Conservation (phyloP, 768 basidiomycete species). For the Mycena floridula region DNA sequence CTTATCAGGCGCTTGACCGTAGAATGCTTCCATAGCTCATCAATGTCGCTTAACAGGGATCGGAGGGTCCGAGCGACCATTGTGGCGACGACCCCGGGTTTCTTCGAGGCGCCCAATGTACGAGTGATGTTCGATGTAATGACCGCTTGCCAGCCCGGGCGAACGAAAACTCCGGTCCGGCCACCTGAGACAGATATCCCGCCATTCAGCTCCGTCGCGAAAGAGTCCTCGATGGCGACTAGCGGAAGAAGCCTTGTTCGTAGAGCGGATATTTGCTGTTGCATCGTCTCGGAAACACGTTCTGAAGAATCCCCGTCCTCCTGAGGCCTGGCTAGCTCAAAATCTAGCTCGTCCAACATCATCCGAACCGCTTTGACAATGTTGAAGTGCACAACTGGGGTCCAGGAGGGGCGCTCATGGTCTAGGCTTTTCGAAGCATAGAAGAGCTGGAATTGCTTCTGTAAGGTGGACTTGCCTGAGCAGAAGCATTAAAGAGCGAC, state of each 20-base stretch:
- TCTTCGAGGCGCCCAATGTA: slow-evolving; percentile 24
- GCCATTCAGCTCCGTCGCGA: slow-evolving; percentile 63
- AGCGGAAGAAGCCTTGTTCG: slow-evolving; percentile 56
- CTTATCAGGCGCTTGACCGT: slow-evolving; percentile 52
- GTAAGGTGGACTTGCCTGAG: slow-evolving; percentile 73
- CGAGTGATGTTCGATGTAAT: slow-evolving; percentile 39
- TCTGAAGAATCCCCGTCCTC: slow-evolving; percentile 14
- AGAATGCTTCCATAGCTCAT: slow-evolving; percentile 66
- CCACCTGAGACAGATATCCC: slow-evolving; percentile 59
- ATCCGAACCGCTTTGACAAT: slow-evolving; percentile 73
- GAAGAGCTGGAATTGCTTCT: slow-evolving; percentile 80
- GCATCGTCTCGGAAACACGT: slow-evolving; percentile 10
- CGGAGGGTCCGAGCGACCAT: slow-evolving; percentile 52
- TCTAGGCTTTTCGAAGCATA: slow-evolving; percentile 70
- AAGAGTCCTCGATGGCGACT: slow-evolving; percentile 57
- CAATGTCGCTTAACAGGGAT: slow-evolving; percentile 44
- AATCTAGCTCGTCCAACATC: slow-evolving; percentile 67
- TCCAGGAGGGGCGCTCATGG: slow-evolving; percentile 68
- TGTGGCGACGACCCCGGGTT: slow-evolving; percentile 35
- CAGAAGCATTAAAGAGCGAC: slow-evolving; percentile 3
- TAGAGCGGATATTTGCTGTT: slow-evolving; percentile 42
- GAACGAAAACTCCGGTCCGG: slow-evolving; percentile 58
- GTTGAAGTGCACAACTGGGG: slow-evolving; percentile 78
- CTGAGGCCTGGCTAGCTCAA: slow-evolving; percentile 34
- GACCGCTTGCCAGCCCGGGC: slow-evolving; percentile 67